A percentile compares a stretch with the other conserved stretches of the same genome.
Evolutionary conservation across 129 eudicot species (phyloP).

Genomic region (Flaveria robusta): DNA sequence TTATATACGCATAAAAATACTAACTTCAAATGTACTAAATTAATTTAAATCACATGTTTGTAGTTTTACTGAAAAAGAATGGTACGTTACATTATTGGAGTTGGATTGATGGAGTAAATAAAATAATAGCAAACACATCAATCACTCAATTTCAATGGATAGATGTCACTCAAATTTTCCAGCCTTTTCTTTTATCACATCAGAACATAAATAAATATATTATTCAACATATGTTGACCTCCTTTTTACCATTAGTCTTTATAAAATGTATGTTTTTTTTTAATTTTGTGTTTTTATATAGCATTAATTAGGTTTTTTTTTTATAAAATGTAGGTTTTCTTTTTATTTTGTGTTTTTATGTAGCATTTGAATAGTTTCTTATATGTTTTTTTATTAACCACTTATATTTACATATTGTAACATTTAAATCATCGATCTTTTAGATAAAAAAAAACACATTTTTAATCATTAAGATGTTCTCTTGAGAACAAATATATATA

Average conservation of each 20-base stretch:
- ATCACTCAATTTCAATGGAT: constrained; percentile 32
- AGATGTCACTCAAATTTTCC: constrained; percentile 27
- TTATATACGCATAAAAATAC: not conserved
- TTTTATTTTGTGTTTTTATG: not conserved
- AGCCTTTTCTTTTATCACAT: constrained; percentile 24
- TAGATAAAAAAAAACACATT: too few relatives aligned
- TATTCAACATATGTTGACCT: not conserved
- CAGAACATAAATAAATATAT: constrained; percentile 7
- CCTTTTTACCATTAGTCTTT: not conserved
- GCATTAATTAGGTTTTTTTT: not conserved
- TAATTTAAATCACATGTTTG: not conserved
- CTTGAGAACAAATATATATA: too few relatives aligned
- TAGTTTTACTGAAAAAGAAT: not conserved
- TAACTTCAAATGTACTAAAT: not conserved
- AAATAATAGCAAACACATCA: constrained; percentile 36
- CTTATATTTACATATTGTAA: too few relatives aligned
- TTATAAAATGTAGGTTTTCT: too few relatives aligned
- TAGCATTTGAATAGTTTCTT: too few relatives aligned
- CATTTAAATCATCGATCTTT: too few relatives aligned
- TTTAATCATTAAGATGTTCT: too few relatives aligned
- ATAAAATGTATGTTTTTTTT: not conserved
- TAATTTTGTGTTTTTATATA: not conserved
- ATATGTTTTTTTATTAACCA: too few relatives aligned
- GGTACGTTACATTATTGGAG: constrained; percentile 30
- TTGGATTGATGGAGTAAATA: constrained; percentile 34